Conservation (phyloP, 2,329 filamentous ascomycete species). For the Ophiocordyceps camponoti-rufipedis region DNA sequence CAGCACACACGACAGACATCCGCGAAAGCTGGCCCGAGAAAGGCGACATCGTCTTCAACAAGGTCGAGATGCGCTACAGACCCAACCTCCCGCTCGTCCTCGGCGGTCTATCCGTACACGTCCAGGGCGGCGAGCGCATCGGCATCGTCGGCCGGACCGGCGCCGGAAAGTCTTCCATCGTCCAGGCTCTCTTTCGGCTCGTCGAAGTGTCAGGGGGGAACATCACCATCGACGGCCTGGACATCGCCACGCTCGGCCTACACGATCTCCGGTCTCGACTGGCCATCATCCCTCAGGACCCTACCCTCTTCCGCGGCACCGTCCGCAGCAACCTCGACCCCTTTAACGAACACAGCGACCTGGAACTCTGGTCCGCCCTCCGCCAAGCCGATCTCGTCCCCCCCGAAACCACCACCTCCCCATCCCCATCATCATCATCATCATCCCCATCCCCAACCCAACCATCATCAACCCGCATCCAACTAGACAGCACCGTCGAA, state of each 20-base stretch:
- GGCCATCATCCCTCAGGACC: conserved; percentile 72
- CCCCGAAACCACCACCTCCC: conserved; percentile 15
- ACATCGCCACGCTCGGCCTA: conserved; percentile 57
- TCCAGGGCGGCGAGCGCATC: conserved; percentile 59
- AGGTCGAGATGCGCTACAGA: conserved; percentile 67
- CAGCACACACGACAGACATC: conserved; percentile 58
- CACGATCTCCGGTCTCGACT: conserved; percentile 59
- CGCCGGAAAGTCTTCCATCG: conserved; percentile 69
- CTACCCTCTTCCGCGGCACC: conserved; percentile 66
- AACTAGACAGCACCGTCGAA: conserved; percentile 71
- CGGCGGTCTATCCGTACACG: conserved; percentile 51
- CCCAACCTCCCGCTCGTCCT: conserved; percentile 54
- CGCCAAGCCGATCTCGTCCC: conserved; percentile 44
- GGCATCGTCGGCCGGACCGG: conserved; percentile 70
- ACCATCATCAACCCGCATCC: conserved; percentile 55
- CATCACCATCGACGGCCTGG: conserved; percentile 46
- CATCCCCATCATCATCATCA: conserved; percentile 29
- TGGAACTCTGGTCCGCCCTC: conserved; percentile 61
- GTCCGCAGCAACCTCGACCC: conserved; percentile 67
- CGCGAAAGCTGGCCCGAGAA: conserved; percentile 66
- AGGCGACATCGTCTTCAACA: conserved; percentile 61
- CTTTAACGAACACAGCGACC: conserved; percentile 59
- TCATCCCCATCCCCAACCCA: no score
- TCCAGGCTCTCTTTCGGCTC: conserved; percentile 65
- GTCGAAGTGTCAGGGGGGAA: conserved; percentile 44